A percentile compares a stretch with the other conserved stretches of the same genome.
These are phyloP conservation scores for Priceomyces haplophilus DNA, from an alignment of 805 yeast genomes.

Conservation along the genomic window DNA sequence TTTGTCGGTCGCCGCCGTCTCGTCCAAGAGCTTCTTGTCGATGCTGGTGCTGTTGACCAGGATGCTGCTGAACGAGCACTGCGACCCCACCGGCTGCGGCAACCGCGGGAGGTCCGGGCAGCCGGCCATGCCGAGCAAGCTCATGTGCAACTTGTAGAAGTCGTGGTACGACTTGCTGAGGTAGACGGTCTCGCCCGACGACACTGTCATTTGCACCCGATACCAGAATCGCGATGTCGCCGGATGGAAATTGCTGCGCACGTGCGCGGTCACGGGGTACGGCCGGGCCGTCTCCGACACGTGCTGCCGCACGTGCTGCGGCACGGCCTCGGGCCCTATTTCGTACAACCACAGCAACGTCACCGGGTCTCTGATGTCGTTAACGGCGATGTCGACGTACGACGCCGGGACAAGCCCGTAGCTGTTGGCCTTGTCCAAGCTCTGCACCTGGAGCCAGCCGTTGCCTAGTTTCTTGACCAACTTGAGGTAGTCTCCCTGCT, in stretches of 20 bases:
- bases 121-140: constrained; percentile 7
- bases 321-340: too few species aligned
- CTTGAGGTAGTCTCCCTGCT: constrained; percentile 27
- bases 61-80: constrained; percentile 2
- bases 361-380: constrained; percentile 33
- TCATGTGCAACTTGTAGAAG: constrained; percentile 30
- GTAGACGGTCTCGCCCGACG: constrained; percentile 17
- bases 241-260: constrained; percentile 21
- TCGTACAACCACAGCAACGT: constrained; percentile 30
- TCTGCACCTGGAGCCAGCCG: constrained; percentile 39
- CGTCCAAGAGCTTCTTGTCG: constrained; percentile 15
- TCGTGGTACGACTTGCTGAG: constrained; percentile 35
- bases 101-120: constrained; percentile 21
- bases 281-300: constrained; percentile 1
- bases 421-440: constrained; percentile 18
- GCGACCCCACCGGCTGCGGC: constrained; percentile 25
- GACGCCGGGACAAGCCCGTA: constrained; percentile 38
- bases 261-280: constrained; percentile 15
- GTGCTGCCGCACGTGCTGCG: too few species aligned
- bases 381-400: constrained; percentile 38
- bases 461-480: constrained; percentile 35
- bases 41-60: constrained; percentile 4
- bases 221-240: constrained; percentile 30
- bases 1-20: constrained; percentile 17
- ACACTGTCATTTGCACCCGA: constrained; percentile 22